phyloP scores from a whole-genome alignment of 139 green algal genomes.

The Choricystis sp. region DNA sequence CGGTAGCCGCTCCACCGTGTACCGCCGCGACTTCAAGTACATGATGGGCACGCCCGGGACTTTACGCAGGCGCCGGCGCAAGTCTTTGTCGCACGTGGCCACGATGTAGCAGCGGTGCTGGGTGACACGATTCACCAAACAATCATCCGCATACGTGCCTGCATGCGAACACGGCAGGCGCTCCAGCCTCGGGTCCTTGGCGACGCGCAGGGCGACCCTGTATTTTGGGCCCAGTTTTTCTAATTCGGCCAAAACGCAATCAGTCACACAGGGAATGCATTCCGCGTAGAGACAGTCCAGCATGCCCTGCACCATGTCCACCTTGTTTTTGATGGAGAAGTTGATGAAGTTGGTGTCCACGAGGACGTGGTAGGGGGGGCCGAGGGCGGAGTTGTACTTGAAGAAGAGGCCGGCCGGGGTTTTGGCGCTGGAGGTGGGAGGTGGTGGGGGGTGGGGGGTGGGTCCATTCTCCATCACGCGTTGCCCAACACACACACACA shows the following conservation, averaged over 20 bases:
- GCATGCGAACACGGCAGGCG: conserved; percentile 86
- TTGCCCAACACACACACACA: not conserved
- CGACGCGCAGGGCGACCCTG: conserved; percentile 88
- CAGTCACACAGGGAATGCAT: conserved; percentile 92
- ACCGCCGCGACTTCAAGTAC: conserved; percentile 82
- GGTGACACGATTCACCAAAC: conserved; percentile 80
- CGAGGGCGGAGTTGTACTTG: conserved; percentile 93
- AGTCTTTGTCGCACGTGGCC: conserved; percentile 92
- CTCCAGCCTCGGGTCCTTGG: conserved; percentile 84
- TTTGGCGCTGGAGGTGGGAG: conserved; percentile 48
- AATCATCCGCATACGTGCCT: conserved; percentile 98
- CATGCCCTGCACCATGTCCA: conserved; percentile 86
- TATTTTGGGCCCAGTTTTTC: conserved; percentile 98
- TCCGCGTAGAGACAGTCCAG: conserved; percentile 99
- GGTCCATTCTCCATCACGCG: not conserved
- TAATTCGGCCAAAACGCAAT: conserved; percentile 97
- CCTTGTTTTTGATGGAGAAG: conserved; percentile 98
- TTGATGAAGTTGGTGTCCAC: conserved; percentile 99
- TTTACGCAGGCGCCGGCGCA: conserved; percentile 88
- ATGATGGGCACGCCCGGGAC: conserved; percentile 95
- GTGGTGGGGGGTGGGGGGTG: not conserved
- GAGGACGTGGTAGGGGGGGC: conserved; percentile 88
- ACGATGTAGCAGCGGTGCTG: conserved; percentile 99
- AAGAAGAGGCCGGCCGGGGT: conserved; percentile 86
- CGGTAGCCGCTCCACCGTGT: conserved; percentile 90